Percentiles rank a stretch among this genome's conserved stretches.
These are phyloP conservation scores for Diaporthe vexans DNA, from an alignment of 2,329 filamentous ascomycete genomes.

Conservation along the genomic window DNA sequence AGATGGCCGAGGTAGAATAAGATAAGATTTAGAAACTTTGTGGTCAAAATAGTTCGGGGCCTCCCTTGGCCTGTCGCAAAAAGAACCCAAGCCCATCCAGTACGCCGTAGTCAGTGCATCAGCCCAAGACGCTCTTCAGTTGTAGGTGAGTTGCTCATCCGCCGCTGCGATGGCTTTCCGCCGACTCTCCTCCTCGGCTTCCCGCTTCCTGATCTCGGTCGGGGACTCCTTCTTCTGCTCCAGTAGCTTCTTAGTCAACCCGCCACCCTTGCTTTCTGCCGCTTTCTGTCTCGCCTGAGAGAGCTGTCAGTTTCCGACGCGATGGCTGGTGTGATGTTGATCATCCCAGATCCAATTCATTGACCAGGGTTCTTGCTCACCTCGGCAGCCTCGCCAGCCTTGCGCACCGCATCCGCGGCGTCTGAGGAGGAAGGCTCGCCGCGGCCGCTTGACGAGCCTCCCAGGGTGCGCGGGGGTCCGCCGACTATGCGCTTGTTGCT, in stretches of 20 bases:
- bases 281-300: conserved; percentile 77
- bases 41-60: background rate
- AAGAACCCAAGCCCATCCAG: background rate
- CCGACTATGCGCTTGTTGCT: conserved; percentile 61
- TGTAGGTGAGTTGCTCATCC: conserved; percentile 60
- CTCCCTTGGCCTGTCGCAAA: conserved; percentile 5
- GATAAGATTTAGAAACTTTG: conserved; percentile 4
- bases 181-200: conserved; percentile 75
- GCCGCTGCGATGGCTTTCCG: conserved; percentile 77
- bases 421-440: conserved; percentile 47
- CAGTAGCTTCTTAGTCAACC: conserved; percentile 78
- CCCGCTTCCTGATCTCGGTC: conserved; percentile 75
- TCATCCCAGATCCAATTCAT: too few relatives aligned
- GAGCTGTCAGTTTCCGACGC: background rate
- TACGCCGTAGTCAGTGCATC: background rate
- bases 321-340: background rate
- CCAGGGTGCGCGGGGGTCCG: conserved; percentile 75
- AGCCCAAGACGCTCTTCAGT: conserved; percentile 48
- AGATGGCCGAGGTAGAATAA: conserved; percentile 12
- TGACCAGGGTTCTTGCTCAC: conserved; percentile 58
- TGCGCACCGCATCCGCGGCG: conserved; percentile 67
- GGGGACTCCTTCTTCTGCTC: conserved; percentile 83
- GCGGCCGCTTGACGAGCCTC: conserved; percentile 61
- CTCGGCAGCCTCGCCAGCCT: conserved; percentile 87
- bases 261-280: conserved; percentile 70